Evolutionary conservation across 345 rosid species (phyloP).

Genomic region (Moricandia moricandioides): DNA sequence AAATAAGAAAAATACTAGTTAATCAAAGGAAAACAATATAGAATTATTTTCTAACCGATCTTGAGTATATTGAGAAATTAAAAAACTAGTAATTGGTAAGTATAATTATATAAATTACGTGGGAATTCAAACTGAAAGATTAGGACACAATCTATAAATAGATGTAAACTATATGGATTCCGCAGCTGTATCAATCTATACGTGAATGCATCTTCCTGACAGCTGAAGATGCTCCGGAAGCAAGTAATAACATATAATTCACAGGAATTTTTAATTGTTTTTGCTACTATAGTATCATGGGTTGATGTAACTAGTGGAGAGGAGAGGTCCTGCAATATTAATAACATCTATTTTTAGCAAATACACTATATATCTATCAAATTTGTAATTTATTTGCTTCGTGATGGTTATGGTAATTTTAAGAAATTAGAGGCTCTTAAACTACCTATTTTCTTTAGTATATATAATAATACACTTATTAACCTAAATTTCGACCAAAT

Average conservation of each 20-base stretch:
- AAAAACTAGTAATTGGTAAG: not conserved
- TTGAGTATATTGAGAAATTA: not conserved
- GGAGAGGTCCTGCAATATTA: not conserved
- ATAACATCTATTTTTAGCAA: not conserved
- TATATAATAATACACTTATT: not conserved
- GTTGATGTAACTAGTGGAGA: not conserved
- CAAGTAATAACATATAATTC: not conserved
- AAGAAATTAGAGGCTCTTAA: slow-evolving; percentile 6
- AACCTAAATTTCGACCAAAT: not conserved
- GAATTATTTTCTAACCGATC: not conserved
- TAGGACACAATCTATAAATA: not conserved
- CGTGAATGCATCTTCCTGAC: slow-evolving; percentile 8
- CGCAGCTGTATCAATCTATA: not conserved
- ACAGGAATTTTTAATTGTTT: not conserved
- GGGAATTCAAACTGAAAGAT: not conserved
- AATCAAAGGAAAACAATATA: not conserved
- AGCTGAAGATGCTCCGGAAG: not conserved
- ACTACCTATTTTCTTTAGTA: not conserved
- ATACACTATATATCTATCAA: not conserved
- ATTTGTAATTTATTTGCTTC: not conserved
- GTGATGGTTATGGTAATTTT: not conserved
- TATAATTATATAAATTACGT: not conserved
- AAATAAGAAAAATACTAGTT: not conserved
- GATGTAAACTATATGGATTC: not conserved
- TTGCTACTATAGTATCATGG: not conserved